Evolutionary conservation across 2,329 filamentous ascomycete genomes (phyloP), one percentile per base, ranked within the genome.

Genomic region (Aspergillus pseudoviridinutans): DNA sequence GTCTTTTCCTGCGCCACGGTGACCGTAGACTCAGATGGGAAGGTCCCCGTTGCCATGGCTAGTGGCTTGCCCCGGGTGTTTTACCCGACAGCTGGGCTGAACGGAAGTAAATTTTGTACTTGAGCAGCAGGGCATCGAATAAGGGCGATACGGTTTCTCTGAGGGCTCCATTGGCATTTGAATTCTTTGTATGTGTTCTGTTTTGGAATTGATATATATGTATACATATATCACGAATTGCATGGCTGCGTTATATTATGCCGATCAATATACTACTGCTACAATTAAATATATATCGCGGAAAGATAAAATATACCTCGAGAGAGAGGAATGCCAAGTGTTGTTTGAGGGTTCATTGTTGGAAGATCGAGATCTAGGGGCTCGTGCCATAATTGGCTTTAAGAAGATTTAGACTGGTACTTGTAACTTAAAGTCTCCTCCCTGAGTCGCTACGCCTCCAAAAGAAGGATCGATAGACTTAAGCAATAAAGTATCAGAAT

Each of bases 61-160:
- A 61, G 67, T 1, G 81, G 80, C 0, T 56, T 76, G 51, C 79
- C 82, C 0, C 67, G 73, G 53, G 74, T 81, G 1, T 54, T 74
- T 22, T 68, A 68, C 44, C 68, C 68, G 3, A 51, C 17, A 1
- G 56, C 35, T 24, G 49, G 53, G 25, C 24, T 65, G 27, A 41
- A 28, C 8, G 55, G 51, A 5, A 63, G 58, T 50, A 53, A 44
- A 9, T 52, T 65, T 20, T 64, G 63, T 50, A 47, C 29, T 47
- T 50, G 27, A 46, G 20, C 42, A 38, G 32, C 32, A 35, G 32
- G 6, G 1, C 32, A 17, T 35, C 41, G 7, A 41, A 41, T 4
- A 9, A 41, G n/a, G 8, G 14, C 4, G 14, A 35, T 35, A 3
- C 2, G 32, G 2, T 7, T 7, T 35, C 32, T 35, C 32, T 35